Evolutionary conservation across 2,329 filamentous ascomycete genomes (phyloP), one percentile per base, ranked within the genome.

Genomic region (Aquanectria penicillioides): DNA sequence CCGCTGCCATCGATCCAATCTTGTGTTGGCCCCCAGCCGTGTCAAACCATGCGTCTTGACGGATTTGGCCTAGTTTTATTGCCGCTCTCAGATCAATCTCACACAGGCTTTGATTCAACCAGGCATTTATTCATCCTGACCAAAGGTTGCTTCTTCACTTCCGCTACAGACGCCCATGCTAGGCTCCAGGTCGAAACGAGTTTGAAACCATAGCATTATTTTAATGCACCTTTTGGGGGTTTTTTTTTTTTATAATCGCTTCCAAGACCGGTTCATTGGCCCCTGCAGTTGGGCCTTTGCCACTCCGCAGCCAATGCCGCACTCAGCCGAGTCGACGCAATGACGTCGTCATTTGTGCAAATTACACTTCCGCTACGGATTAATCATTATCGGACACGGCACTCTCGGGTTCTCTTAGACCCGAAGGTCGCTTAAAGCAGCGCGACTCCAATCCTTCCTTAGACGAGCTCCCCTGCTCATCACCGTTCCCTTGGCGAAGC

Each of bases 1-100:
- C 58, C 57, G 50, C 48, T 64, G 41, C 38, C 49, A 57, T 38
- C 50, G 52, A 58, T 63, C 40, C 57, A 59, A 57, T 55, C 48
- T 57, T 41, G 47, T 56, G 60, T 43, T 50, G 49, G 33, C 46
- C 11, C 43, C 28, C 25, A 23, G 43, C 33, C 25, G 28, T 55
- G 52, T 48, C 52, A 55, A 55, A 48, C 36, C 43, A 48, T 28
- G 43, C 20, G 22, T 47, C 22, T 29, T 43, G 31, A 36, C 36
- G 12, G 7, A 51, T 25, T 8, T 6, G 31, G 31, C 25, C 22
- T 52, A 52, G 55, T 34, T 7, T 20, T 33, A 13, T 52, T 28
- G 55, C 55, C 33, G 55, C 55, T 48, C 34, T 38, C 8, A 12
- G 8, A 2, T 15, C n/a, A n/a, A 3, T 6, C 10, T 13, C 31